Percentiles rank a stretch among this genome's conserved stretches.
Conservation (phyloP, 345 rosid species). For the Arabidopsis arenosa region DNA sequence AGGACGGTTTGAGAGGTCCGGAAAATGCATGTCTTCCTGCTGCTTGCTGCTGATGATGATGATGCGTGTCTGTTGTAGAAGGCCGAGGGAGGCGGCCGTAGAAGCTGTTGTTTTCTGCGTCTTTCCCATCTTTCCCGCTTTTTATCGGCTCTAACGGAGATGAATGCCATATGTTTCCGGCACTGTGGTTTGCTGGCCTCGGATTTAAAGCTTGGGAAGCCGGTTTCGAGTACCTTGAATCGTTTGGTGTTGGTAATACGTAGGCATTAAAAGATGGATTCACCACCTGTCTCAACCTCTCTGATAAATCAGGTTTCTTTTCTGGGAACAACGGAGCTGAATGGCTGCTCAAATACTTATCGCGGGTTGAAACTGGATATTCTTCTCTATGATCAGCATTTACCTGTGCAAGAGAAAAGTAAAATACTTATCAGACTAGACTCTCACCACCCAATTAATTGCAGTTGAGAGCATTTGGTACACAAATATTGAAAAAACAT, state of each 20-base stretch:
- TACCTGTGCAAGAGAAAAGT: conserved; percentile 49
- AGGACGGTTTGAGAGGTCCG: conserved; percentile 68
- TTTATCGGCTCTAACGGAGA: conserved; percentile 86
- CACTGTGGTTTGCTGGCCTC: conserved; percentile 48
- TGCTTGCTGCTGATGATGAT: conserved; percentile 53
- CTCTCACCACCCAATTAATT: background rate
- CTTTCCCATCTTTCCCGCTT: conserved; percentile 54
- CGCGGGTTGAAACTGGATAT: conserved; percentile 48
- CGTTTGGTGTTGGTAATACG: conserved; percentile 82
- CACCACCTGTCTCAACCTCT: conserved; percentile 60
- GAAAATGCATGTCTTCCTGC: conserved; percentile 70
- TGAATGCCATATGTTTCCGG: conserved; percentile 75
- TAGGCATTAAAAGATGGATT: conserved; percentile 62
- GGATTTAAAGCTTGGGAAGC: conserved; percentile 47
- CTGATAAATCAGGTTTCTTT: conserved; percentile 64
- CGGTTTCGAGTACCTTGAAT: conserved; percentile 55
- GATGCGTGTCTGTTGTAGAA: conserved; percentile 53
- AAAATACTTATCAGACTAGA: background rate
- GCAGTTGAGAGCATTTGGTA: conserved; percentile 14
- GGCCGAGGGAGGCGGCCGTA: conserved; percentile 66
- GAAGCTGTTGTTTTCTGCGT: conserved; percentile 43
- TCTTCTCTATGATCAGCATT: conserved; percentile 62
- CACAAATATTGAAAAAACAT: conserved; percentile 22
- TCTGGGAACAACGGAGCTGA: conserved; percentile 91
- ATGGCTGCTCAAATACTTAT: conserved; percentile 54